Conservation (phyloP, 257 asterid genomes). For the Dorcoceras hygrometricum region DNA sequence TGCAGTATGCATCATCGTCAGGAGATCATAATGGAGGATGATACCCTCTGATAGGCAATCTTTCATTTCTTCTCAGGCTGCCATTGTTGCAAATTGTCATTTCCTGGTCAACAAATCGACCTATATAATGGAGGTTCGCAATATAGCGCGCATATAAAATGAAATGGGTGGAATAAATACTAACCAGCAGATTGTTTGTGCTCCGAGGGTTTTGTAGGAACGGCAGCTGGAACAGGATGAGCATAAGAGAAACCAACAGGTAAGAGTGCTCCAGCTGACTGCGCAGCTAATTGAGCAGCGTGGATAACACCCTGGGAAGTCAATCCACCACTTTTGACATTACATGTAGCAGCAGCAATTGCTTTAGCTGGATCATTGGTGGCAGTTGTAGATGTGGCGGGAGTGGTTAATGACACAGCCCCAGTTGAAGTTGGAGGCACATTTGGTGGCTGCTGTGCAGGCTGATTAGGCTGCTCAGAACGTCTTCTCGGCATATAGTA, state of each 20-base stretch:
- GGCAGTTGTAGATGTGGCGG: slow-evolving; percentile 39
- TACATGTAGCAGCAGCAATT: slow-evolving; percentile 70
- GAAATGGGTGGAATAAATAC: slow-evolving; percentile 23
- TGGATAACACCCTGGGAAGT: slow-evolving; percentile 54
- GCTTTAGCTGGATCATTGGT: slow-evolving; percentile 92
- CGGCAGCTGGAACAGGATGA: slow-evolving; percentile 67
- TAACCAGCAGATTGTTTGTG: slow-evolving; percentile 86
- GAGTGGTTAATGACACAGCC: slow-evolving; percentile 43
- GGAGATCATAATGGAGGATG: neutral
- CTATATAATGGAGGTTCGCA: slow-evolving; percentile 5
- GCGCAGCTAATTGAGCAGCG: slow-evolving; percentile 54
- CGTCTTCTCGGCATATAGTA: slow-evolving; percentile 60
- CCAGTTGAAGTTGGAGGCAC: slow-evolving; percentile 46
- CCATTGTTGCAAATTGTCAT: slow-evolving; percentile 80
- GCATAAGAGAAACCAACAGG: slow-evolving; percentile 66
- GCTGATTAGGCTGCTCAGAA: slow-evolving; percentile 51
- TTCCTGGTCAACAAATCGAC: slow-evolving; percentile 60
- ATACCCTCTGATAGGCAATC: neutral
- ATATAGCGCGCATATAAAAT: neutral
- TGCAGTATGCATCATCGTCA: neutral
- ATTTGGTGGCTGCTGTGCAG: slow-evolving; percentile 44
- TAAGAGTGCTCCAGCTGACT: slow-evolving; percentile 46
- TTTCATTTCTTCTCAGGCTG: slow-evolving; percentile 94
- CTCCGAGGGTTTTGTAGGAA: slow-evolving; percentile 74
- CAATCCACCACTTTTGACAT: slow-evolving; percentile 56